phyloP scores from a whole-genome alignment of 202 grass and related monocot genomes.

The Zoysia matrella region DNA sequence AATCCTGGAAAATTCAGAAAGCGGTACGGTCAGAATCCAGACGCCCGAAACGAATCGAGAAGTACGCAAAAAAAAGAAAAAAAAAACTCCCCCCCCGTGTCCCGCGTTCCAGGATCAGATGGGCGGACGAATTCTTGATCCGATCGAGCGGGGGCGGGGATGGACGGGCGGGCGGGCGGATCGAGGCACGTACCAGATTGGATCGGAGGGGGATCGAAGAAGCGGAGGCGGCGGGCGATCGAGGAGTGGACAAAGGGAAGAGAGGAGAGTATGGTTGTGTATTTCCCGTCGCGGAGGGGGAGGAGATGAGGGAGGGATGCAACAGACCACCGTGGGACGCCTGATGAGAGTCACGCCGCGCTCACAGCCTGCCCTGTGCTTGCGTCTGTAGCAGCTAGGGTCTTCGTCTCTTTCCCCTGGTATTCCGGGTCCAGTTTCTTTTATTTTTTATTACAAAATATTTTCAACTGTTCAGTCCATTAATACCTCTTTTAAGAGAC shows the following conservation, averaged over 20 bases:
- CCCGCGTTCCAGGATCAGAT: constrained; percentile 26
- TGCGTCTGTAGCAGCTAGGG: not conserved
- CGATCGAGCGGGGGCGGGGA: constrained; percentile 19
- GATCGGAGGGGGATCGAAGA: constrained; percentile 36
- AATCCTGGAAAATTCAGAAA: constrained; percentile 40
- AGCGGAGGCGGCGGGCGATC: constrained; percentile 45
- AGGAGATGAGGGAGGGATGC: too few species aligned
- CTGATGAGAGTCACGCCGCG: not conserved
- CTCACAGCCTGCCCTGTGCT: not conserved
- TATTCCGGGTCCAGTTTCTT: too few species aligned
- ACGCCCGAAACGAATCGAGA: constrained; percentile 34
- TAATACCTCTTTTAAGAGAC: too few species aligned
- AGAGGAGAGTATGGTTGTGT: constrained; percentile 25
- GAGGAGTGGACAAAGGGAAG: constrained; percentile 33
- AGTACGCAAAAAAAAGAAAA: not conserved
- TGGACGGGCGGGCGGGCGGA: constrained; percentile 30
- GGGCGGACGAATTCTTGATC: constrained; percentile 38
- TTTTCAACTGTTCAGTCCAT: too few species aligned
- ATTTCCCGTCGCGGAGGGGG: constrained; percentile 8
- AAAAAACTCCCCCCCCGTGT: not conserved
- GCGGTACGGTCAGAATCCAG: constrained; percentile 4
- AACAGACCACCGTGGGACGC: not conserved
- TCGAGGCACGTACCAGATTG: constrained; percentile 48
- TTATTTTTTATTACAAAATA: too few species aligned
- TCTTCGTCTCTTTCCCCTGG: not conserved